Evolutionary conservation across 2,329 filamentous ascomycete species (phyloP).

Genomic region (Clarireedia sp.): DNA sequence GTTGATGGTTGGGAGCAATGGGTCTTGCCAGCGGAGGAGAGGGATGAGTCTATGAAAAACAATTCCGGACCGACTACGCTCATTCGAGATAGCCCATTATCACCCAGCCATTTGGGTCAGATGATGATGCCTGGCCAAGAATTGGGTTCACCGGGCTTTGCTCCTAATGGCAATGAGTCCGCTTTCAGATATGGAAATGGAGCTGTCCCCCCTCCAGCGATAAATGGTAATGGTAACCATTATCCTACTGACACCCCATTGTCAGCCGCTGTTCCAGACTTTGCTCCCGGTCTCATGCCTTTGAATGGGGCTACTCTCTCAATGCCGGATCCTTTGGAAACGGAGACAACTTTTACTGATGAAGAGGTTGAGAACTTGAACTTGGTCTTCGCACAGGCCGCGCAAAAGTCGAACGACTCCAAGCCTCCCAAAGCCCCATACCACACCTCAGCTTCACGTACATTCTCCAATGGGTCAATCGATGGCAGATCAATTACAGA

Average conservation of each 20-base stretch:
- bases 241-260: slow-evolving; percentile 42
- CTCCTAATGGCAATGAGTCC: slow-evolving; percentile 26
- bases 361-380: slow-evolving; percentile 45
- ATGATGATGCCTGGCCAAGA: slow-evolving; percentile 24
- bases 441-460: slow-evolving; percentile 36
- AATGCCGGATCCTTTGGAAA: slow-evolving; percentile 22
- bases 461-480: slow-evolving; percentile 48
- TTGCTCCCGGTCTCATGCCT: slow-evolving; percentile 30
- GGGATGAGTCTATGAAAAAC: slow-evolving; percentile 66
- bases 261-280: slow-evolving; percentile 57
- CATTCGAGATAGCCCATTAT: slow-evolving; percentile 17
- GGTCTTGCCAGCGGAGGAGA: slow-evolving; percentile 62
- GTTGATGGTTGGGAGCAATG: slow-evolving; percentile 73
- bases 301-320: slow-evolving; percentile 11
- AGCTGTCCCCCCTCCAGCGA: slow-evolving; percentile 8
- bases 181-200: slow-evolving; percentile 19
- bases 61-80: slow-evolving; percentile 56
- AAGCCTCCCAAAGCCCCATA: slow-evolving; percentile 30
- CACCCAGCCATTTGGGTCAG: slow-evolving; percentile 18
- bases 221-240: slow-evolving; percentile 34
- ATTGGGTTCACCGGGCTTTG: slow-evolving; percentile 24
- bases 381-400: slow-evolving; percentile 35
- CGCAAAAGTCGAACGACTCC: slow-evolving; percentile 31
- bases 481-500: slow-evolving; percentile 43
- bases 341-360: slow-evolving; percentile 40